Conservation (phyloP, 768 basidiomycete species). For the Pleurotus sapidus region DNA sequence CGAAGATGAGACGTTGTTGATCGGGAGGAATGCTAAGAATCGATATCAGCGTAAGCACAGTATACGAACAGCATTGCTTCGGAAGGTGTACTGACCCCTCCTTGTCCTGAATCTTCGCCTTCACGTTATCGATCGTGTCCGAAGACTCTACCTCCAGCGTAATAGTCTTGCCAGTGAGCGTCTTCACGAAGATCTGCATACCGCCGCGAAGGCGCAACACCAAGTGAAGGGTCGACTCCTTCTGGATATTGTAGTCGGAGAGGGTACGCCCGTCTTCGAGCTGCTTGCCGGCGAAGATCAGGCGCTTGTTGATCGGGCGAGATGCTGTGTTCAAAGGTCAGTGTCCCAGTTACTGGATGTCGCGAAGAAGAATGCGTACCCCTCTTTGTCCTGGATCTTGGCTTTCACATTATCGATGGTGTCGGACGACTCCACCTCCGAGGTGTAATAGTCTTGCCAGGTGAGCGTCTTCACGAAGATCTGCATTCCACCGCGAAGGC, state of each 20-base stretch:
- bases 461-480: slow-evolving; percentile 88
- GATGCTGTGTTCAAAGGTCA: slow-evolving; percentile 21
- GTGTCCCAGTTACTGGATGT: no score
- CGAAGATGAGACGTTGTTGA: slow-evolving; percentile 68
- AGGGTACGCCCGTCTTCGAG: slow-evolving; percentile 74
- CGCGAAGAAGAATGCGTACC: no score
- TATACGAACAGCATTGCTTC: no score
- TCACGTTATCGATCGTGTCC: slow-evolving; percentile 74
- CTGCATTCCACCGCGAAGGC: slow-evolving; percentile 89
- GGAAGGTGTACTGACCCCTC: slow-evolving; percentile 43
- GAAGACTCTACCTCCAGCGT: slow-evolving; percentile 73
- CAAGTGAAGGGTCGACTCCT: slow-evolving; percentile 67
- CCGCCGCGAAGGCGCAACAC: background rate
- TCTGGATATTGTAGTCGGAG: slow-evolving; percentile 71
- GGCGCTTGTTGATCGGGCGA: slow-evolving; percentile 70
- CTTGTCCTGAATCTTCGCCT: slow-evolving; percentile 76
- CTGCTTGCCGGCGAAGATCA: slow-evolving; percentile 78
- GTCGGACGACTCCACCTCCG: slow-evolving; percentile 91
- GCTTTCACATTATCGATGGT: slow-evolving; percentile 90
- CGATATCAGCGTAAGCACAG: no score
- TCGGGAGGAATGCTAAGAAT: slow-evolving; percentile 24
- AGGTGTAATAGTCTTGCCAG: slow-evolving; percentile 90
- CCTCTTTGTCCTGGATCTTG: slow-evolving; percentile 81
- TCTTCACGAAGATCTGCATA: slow-evolving; percentile 66
- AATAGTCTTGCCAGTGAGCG: slow-evolving; percentile 69